Base-by-base conservation (phyloP, 2,329 filamentous ascomycete genomes). In the Fusarium phyllophilum region DNA sequence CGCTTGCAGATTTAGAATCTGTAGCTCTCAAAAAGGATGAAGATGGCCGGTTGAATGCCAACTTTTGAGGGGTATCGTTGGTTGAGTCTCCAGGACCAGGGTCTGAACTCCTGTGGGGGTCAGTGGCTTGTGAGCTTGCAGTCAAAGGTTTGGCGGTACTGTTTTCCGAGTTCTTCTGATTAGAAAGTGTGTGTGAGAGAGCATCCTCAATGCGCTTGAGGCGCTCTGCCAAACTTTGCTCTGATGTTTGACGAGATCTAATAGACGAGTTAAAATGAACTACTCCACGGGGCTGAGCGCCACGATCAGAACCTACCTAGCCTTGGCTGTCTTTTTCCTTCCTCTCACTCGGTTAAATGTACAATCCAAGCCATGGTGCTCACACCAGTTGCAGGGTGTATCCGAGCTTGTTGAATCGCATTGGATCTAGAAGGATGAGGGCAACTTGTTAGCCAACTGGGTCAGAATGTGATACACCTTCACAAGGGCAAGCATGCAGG, bases 261-360 rank as follows among this genome's bases (percentile, higher is more conserved):
- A 22, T 10, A 41, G 31, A 24, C 18, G 15, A 8, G 45, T 64
- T 41, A 55, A 46, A 41, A 31, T 9, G 46, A 15, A 17, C 29
- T 10, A 31, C 15, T 29, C 6, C 10, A 4, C 9, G n/a, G 22
- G 8, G 17, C 20, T 12, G 15, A 8, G 34, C 20, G n/a, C 46
- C 24, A 42, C 22, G 36, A 2, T 3, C 8, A 15, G 22, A 33
- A 74, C 68, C 45, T 38, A 78, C 75, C 56, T 75, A n/a, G 65
- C 14, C 24, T 59, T 74, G 5, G 38, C 29, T 49, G 67, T 61
- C 62, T 67, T 77, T 34, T 75, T 77, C 12, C 77, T 69, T 1
- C 77, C 77, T 55, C 76, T 76, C 4, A 72, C 68, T 17, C 77
- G 70, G 38, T 78, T 64, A 34, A 78, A 78, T 14, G 77, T 78